Percentiles rank a stretch among this genome's conserved stretches.
These are phyloP conservation scores for Gnaphalium uliginosum DNA, from an alignment of 129 eudicot genomes.

Conservation along the genomic window DNA sequence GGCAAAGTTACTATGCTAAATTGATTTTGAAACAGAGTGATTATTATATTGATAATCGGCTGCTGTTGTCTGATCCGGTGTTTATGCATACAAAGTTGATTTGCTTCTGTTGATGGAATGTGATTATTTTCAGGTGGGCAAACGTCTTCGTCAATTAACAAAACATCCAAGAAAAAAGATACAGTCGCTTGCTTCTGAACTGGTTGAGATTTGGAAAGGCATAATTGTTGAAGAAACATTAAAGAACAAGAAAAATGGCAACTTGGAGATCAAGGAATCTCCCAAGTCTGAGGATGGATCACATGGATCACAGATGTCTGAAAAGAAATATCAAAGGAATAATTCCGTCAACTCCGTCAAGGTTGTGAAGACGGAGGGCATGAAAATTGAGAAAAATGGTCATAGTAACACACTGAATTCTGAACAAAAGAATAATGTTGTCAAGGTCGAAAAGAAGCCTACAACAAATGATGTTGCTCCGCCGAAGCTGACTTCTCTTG, in stretches of 20 bases:
- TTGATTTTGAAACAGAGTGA: background rate
- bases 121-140: slow-evolving; percentile 60
- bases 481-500: slow-evolving; percentile 60
- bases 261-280: slow-evolving; percentile 30
- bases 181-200: slow-evolving; percentile 58
- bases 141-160: slow-evolving; percentile 75
- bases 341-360: slow-evolving; percentile 43
- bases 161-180: slow-evolving; percentile 78
- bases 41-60: background rate
- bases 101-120: background rate
- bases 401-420: slow-evolving; percentile 19
- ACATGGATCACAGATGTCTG: slow-evolving; percentile 18
- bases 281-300: slow-evolving; percentile 37
- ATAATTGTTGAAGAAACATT: slow-evolving; percentile 67
- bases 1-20: background rate
- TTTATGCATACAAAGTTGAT: background rate
- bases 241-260: slow-evolving; percentile 57
- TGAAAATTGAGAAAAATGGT: slow-evolving; percentile 42
- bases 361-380: slow-evolving; percentile 35
- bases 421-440: slow-evolving; percentile 36
- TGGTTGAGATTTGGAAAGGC: slow-evolving; percentile 75
- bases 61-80: background rate
- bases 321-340: slow-evolving; percentile 27
- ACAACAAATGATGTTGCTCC: slow-evolving; percentile 25
- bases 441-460: slow-evolving; percentile 37